Evolutionary conservation across 257 asterid genomes (phyloP), one percentile per base, ranked within the genome.

Genomic region (Marsdenia floribunda): DNA sequence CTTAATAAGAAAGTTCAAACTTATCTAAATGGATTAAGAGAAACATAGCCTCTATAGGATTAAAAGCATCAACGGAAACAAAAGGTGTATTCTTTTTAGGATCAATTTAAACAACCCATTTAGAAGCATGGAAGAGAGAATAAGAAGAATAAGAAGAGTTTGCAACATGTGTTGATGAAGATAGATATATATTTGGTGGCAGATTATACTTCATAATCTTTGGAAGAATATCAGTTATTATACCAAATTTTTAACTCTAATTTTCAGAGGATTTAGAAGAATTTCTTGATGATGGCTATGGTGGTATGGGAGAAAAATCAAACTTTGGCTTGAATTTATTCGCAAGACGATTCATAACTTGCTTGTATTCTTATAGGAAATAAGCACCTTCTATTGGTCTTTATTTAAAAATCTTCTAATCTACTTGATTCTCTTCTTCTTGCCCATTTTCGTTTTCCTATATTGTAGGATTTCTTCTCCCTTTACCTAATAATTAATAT

Each of bases 321-420:
- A 68, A 68, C 35, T 74, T 73, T 24, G 61, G 73, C 63, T 74
- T 70, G 73, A 69, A 53, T 63, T 85, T 86, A 26, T 87, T 79
- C 65, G 81, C 75, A 42, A 91, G 44, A 35, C 86, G 87, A 76
- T 90, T 26, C 0, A 91, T 93, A 66, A 96, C 91, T 72, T 87
- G 97, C 76, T 90, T 93, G 73, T 97, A 93, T 89, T 93, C 96
- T 76, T 89, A 92, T 77, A 93, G 74, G 89, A 93, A 93, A 84
- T 88, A 93, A 19, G 97, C 86, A 5, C 97, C 97, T 85, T 93
- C 97, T 50, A 71, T 63, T 80, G 89, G 33, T 29, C 33, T 29
- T 29, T 29, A 29, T 29, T 1, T 29, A 0, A 29, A 29, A 29
- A 29, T 1, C 33, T 29, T 29, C 33, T 29, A 29, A 29, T 29